phyloP scores from a whole-genome alignment of 164 flowering plant genomes.

The Liriodendron chinense region DNA sequence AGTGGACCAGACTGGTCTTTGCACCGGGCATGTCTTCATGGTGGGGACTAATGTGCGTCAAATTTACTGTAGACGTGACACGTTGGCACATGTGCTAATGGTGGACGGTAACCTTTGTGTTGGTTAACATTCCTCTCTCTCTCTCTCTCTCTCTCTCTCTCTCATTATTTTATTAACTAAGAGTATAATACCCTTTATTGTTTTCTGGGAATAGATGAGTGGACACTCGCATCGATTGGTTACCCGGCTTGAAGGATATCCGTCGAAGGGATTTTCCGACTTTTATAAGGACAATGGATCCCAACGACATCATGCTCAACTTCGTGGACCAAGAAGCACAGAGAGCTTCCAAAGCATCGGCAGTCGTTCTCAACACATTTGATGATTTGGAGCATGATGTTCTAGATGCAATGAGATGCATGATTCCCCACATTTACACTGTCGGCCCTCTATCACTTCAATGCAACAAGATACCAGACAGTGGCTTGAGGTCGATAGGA shows the following conservation, averaged over 20 bases:
- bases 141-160: too few species aligned
- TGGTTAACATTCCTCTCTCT: too few species aligned
- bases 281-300: constrained; percentile 33
- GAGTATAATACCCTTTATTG: too few species aligned
- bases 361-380: constrained; percentile 37
- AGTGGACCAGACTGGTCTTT: too few species aligned
- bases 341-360: constrained; percentile 21
- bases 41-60: too few species aligned
- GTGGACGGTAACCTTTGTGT: too few species aligned
- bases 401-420: constrained; percentile 23
- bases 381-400: constrained; percentile 34
- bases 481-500: constrained; percentile 8
- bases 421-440: constrained; percentile 21
- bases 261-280: constrained; percentile 37
- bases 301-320: constrained; percentile 25
- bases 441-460: constrained; percentile 39
- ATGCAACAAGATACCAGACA: constrained; percentile 5
- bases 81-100: too few species aligned
- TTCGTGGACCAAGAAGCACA: constrained; percentile 7
- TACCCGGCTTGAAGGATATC: constrained; percentile 34
- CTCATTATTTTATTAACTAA: too few species aligned
- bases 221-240: constrained; percentile 35
- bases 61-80: too few species aligned
- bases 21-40: too few species aligned
- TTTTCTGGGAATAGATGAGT: constrained; percentile 5